These are phyloP conservation scores for Heimioporus punctisporus DNA, from an alignment of 1,284 basidiomycete species.

Conservation along the genomic window DNA sequence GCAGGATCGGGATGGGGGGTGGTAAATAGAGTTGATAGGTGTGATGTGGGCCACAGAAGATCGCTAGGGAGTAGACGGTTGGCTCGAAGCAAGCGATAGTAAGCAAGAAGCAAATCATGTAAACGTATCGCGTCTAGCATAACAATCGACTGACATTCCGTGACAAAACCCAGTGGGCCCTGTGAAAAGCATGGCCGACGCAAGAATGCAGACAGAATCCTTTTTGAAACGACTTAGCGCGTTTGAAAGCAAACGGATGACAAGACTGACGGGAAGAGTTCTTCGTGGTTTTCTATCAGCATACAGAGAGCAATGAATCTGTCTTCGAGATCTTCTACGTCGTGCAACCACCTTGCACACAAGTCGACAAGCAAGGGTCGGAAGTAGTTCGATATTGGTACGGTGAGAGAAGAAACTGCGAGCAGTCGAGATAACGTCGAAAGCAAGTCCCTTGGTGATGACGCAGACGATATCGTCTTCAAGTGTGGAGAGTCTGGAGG, in stretches of 20 bases:
- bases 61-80: slow-evolving; percentile 68
- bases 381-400: slow-evolving; percentile 56
- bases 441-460: slow-evolving; percentile 42
- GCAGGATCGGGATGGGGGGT: slow-evolving; percentile 61
- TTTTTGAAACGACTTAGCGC: slow-evolving; percentile 23
- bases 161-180: slow-evolving; percentile 59
- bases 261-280: slow-evolving; percentile 72
- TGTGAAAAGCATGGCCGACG: slow-evolving; percentile 42
- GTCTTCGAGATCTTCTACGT: slow-evolving; percentile 46
- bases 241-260: neutral
- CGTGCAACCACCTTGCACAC: slow-evolving; percentile 69
- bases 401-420: slow-evolving; percentile 53
- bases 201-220: slow-evolving; percentile 54
- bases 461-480: slow-evolving; percentile 35
- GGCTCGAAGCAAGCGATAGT: slow-evolving; percentile 77
- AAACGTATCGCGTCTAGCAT: slow-evolving; percentile 46
- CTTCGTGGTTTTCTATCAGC: slow-evolving; percentile 69
- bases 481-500: slow-evolving; percentile 39
- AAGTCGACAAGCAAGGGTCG: slow-evolving; percentile 73
- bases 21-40: slow-evolving; percentile 60
- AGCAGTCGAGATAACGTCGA: slow-evolving; percentile 52
- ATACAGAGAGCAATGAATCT: slow-evolving; percentile 63
- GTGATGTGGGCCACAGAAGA: slow-evolving; percentile 66
- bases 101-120: slow-evolving; percentile 74
- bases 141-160: slow-evolving; percentile 28